phyloP scores from a whole-genome alignment of 352 stramenopile species.

The Phytophthora lateralis region DNA sequence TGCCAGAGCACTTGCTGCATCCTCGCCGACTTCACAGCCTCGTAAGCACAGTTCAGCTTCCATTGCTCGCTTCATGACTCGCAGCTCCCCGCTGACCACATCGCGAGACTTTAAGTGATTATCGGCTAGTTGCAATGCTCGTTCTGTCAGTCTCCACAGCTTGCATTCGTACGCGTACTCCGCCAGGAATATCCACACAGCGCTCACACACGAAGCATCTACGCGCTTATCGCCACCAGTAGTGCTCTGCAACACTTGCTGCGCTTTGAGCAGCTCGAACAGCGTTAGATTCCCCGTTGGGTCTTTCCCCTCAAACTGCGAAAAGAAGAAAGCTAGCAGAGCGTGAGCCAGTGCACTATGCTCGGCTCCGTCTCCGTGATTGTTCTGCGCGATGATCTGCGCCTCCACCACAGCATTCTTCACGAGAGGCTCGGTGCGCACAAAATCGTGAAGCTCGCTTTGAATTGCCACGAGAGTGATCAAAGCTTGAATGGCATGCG shows the following conservation, averaged over 20 bases:
- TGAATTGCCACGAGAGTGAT: constrained; percentile 63
- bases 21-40: constrained; percentile 19
- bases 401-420: constrained; percentile 49
- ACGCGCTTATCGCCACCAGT: constrained; percentile 9
- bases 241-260: constrained; percentile 38
- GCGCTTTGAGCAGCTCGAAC: constrained; percentile 71
- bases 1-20: constrained; percentile 18
- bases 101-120: constrained; percentile 39
- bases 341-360: constrained; percentile 53
- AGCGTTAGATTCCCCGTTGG: constrained; percentile 63
- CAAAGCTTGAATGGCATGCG: constrained; percentile 42
- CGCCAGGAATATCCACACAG: constrained; percentile 69
- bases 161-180: constrained; percentile 51
- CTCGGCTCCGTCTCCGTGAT: constrained; percentile 4
- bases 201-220: constrained; percentile 37
- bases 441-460: constrained; percentile 61
- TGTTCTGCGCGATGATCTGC: constrained; percentile 5
- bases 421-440: constrained; percentile 43
- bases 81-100: constrained; percentile 48
- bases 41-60: constrained; percentile 47
- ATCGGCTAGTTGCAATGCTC: constrained; percentile 47
- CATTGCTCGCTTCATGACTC: constrained; percentile 56
- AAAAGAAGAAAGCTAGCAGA: constrained; percentile 68
- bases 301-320: constrained; percentile 45
- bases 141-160: constrained; percentile 41